Percentiles rank a stretch among this genome's conserved stretches.
Evolutionary conservation across 2,329 filamentous ascomycete species (phyloP).

Genomic region (Trichoderma atrobrunneum): DNA sequence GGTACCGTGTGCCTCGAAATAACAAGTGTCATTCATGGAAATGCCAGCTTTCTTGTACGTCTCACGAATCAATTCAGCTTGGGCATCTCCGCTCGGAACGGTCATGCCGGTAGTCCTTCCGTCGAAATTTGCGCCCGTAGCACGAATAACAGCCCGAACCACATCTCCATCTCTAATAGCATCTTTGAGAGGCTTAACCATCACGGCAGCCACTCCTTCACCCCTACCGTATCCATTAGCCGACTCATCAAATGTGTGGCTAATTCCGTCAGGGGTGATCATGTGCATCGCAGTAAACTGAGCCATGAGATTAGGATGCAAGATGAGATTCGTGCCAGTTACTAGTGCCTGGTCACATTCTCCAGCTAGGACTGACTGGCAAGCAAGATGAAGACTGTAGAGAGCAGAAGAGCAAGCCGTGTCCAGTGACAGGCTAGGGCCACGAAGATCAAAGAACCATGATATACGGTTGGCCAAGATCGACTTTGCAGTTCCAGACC

Average conservation of each 20-base stretch:
- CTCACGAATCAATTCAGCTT: background rate
- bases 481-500: background rate
- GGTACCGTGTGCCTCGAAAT: background rate
- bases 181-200: background rate
- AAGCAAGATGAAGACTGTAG: background rate
- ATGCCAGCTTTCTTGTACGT: background rate
- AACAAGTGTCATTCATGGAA: background rate
- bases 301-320: background rate
- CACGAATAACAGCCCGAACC: background rate
- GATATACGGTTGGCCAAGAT: background rate
- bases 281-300: slow-evolving; percentile 10
- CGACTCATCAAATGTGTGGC: slow-evolving; percentile 33
- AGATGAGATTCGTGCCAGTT: background rate
- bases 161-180: background rate
- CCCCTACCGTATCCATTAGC: background rate
- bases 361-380: background rate
- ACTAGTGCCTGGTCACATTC: background rate
- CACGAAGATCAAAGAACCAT: background rate
- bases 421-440: slow-evolving; percentile 1
- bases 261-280: slow-evolving; percentile 27
- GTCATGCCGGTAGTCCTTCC: background rate
- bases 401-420: background rate
- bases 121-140: background rate
- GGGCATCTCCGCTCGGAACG: background rate
- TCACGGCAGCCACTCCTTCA: background rate